These are phyloP conservation scores for Oryza coarctata DNA, from an alignment of 176 grass and related monocot genomes.

Conservation along the genomic window DNA sequence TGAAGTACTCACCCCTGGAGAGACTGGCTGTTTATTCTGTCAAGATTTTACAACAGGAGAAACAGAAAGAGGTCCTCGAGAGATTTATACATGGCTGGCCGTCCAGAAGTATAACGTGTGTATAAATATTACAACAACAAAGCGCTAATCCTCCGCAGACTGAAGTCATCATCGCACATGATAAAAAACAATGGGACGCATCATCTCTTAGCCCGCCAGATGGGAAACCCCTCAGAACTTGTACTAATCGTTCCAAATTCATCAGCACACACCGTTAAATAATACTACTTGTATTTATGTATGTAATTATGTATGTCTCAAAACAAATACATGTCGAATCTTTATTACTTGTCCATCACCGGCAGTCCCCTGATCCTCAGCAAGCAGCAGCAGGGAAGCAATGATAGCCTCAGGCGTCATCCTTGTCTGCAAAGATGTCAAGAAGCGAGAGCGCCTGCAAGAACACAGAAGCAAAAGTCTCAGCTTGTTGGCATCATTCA, in stretches of 20 bases:
- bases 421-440: conserved; percentile 77
- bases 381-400: not conserved
- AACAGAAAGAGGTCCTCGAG: not conserved
- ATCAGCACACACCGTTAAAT: conserved; percentile 5
- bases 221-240: not conserved
- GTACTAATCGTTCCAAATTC: conserved; percentile 14
- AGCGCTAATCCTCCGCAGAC: conserved; percentile 25
- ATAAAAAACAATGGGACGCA: conserved; percentile 18
- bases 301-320: not conserved
- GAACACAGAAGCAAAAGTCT: not conserved
- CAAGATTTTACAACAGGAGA: conserved; percentile 3
- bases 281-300: not conserved
- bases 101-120: not conserved
- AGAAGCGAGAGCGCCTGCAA: conserved; percentile 76
- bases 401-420: conserved; percentile 59
- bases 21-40: not conserved
- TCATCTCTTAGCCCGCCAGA: conserved; percentile 26
- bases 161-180: conserved; percentile 1
- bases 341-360: not conserved
- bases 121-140: not conserved
- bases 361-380: not conserved
- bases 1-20: not conserved
- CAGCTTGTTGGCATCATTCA: not conserved
- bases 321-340: not conserved
- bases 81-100: conserved; percentile 25